Evolutionary conservation across 192 early-diverging fungal species (phyloP).

Genomic region (Entomortierella beljakovae): DNA sequence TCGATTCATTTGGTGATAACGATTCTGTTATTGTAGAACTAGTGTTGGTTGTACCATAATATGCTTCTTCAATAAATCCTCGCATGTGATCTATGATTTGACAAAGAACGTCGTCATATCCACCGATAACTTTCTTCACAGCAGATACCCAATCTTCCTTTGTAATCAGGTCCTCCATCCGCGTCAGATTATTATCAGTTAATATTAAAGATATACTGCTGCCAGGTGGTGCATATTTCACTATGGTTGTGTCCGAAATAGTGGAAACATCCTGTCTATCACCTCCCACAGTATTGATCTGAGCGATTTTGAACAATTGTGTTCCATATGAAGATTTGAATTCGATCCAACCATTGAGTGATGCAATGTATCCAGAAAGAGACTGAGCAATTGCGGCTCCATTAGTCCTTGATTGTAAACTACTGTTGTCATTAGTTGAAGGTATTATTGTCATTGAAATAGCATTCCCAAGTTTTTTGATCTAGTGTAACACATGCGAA

Average conservation of each 20-base stretch:
- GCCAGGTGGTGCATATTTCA: slow-evolving; percentile 6
- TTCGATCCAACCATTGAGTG: slow-evolving; percentile 23
- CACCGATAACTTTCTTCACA: slow-evolving; percentile 34
- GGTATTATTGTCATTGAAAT: neutral
- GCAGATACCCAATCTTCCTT: slow-evolving; percentile 16
- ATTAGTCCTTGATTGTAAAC: neutral
- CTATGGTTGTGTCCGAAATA: slow-evolving; percentile 22
- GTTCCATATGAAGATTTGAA: slow-evolving; percentile 37
- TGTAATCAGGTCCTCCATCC: neutral
- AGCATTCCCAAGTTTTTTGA: slow-evolving; percentile 31
- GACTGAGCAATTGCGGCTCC: slow-evolving; percentile 30
- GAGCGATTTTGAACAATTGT: slow-evolving; percentile 11
- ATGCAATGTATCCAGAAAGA: slow-evolving; percentile 26
- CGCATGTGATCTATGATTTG: slow-evolving; percentile 43
- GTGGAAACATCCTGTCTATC: slow-evolving; percentile 9
- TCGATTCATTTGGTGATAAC: neutral
- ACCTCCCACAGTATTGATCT: slow-evolving; percentile 10
- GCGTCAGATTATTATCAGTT: neutral
- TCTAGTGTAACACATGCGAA: neutral
- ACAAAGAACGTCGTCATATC: slow-evolving; percentile 43
- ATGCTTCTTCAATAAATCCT: slow-evolving; percentile 21
- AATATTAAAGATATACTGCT: neutral
- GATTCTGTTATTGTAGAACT: too few species aligned
- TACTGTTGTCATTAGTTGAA: neutral
- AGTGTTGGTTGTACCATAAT: neutral